Conservation (phyloP, 2,329 filamentous ascomycete species). For the Reticulascus tulasneorum region DNA sequence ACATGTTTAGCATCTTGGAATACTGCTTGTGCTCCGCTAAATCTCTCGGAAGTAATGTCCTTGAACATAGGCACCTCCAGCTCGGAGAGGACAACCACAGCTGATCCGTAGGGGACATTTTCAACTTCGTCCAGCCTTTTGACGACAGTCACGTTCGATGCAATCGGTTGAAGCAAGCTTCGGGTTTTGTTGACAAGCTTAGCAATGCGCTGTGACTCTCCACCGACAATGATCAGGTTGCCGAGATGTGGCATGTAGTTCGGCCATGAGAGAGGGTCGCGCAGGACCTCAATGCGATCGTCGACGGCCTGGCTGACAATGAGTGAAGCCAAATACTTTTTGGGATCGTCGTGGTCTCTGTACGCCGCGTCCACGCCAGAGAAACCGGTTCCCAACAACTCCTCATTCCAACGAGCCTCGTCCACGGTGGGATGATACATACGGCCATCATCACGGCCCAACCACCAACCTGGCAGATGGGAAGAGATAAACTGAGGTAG, state of each 20-base stretch:
- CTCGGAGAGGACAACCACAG: no score
- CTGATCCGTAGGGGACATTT: no score
- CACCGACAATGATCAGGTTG: constrained; percentile 4
- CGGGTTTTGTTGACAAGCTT: no score
- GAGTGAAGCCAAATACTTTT: constrained; percentile 13
- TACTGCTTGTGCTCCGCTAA: constrained; percentile 14
- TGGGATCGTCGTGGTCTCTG: background rate
- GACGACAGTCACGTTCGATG: no score
- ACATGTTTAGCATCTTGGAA: constrained; percentile 10
- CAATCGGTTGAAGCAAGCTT: no score
- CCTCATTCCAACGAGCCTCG: constrained; percentile 3
- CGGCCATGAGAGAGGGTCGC: background rate
- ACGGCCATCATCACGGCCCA: constrained; percentile 18
- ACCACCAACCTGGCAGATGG: constrained; percentile 24
- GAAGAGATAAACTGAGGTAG: constrained; percentile 18
- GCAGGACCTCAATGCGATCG: constrained; percentile 3
- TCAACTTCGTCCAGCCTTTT: no score
- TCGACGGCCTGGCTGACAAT: constrained; percentile 15
- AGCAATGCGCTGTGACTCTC: background rate
- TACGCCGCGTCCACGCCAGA: constrained; percentile 11
- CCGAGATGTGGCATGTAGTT: background rate
- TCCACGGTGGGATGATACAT: constrained; percentile 2
- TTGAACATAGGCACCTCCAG: constrained; percentile 19
- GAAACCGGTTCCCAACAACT: constrained; percentile 7
- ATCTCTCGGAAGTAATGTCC: constrained; percentile 25